Base-by-base conservation (phyloP, 208 protist genomes). In the Leishmania arabica region DNA sequence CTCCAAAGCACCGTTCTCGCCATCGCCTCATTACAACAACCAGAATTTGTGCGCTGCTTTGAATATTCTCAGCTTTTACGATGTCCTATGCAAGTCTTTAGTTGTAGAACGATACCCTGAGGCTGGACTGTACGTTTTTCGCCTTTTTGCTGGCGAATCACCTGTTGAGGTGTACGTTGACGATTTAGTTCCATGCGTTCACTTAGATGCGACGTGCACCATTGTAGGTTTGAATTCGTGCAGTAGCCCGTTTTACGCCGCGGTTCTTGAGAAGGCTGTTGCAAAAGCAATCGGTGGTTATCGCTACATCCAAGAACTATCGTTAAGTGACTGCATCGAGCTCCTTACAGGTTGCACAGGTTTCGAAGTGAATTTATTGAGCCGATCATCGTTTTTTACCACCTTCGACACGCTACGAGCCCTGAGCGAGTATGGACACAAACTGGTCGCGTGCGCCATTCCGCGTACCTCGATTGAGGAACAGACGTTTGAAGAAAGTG, bases 221-320 rank as follows among this genome's bases (percentile, higher is more conserved):
- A 75, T 88, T 58, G 72, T 89, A 11, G 89, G 90, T 31, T 78
- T 94, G 70, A 76, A 88, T 54, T 87, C 83, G 66, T 81, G 68
- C 40, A 74, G 40, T 66, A 70, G 71, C 24, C 88, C 93, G 78
- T 92, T 90, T 87, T 94, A 92, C 84, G 89, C 88, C 4, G 79
- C 86, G 13, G 62, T 93, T 15, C 84, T 94, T 21, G 92, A 96
- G 84, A 96, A 96, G 68, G 91, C 88, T 31, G 83, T 94, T 82
- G 92, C 90, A 6, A 96, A 96, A 72, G 62, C 87, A 17, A 81
- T 91, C 53, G 90, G 89, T 65, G 89, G 89, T 11, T 96, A 93
- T 70, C 77, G 80, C 45, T 83, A 88, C 56, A 82, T 93, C 47
- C 78, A 86, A 45, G 81, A 84, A 64, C 47, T 96, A 19, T 87